These are phyloP conservation scores for Metschnikowia kunwiensis DNA, from an alignment of 805 yeast species.

Conservation along the genomic window DNA sequence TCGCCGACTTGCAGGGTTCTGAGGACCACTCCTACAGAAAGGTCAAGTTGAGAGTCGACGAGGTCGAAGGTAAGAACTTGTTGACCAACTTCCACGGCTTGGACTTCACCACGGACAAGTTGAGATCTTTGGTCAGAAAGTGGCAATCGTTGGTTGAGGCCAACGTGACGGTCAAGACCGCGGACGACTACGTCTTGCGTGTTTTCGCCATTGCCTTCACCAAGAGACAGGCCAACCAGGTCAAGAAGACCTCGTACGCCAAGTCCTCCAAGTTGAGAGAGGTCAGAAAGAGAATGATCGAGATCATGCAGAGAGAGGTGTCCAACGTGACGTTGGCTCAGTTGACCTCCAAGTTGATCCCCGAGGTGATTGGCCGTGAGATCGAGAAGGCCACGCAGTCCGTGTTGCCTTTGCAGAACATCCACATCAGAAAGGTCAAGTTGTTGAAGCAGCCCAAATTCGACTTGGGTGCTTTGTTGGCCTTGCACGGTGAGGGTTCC, in stretches of 20 bases:
- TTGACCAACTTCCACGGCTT: slow-evolving; percentile 99
- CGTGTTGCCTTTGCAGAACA: slow-evolving; percentile 97
- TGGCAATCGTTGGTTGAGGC: slow-evolving; percentile 99
- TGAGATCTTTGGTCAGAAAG: slow-evolving; percentile 96
- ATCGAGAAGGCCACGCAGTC: slow-evolving; percentile 93
- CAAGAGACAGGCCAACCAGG: slow-evolving; percentile 94
- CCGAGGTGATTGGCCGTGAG: slow-evolving; percentile 98
- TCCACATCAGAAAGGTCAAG: slow-evolving; percentile 98
- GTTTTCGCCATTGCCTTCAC: slow-evolving; percentile 98
- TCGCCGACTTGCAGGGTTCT: slow-evolving; percentile 97
- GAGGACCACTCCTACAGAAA: slow-evolving; percentile 99
- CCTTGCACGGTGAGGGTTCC: slow-evolving; percentile 95
- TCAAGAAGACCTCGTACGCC: slow-evolving; percentile 97
- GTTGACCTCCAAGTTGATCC: slow-evolving; percentile 94
- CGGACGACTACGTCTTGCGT: slow-evolving; percentile 96
- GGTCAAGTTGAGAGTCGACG: slow-evolving; percentile 96
- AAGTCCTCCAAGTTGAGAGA: slow-evolving; percentile 97
- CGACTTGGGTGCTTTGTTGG: slow-evolving; percentile 93
- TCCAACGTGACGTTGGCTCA: slow-evolving; percentile 93
- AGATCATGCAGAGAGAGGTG: slow-evolving; percentile 95
- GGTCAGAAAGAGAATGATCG: slow-evolving; percentile 94
- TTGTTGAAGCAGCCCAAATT: slow-evolving; percentile 98
- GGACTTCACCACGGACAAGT: slow-evolving; percentile 96
- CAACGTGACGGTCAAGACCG: slow-evolving; percentile 95
- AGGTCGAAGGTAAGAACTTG: slow-evolving; percentile 97